These are phyloP conservation scores for Cenchrus purpureus DNA, from an alignment of 176 grass and related monocot species.

Conservation along the genomic window DNA sequence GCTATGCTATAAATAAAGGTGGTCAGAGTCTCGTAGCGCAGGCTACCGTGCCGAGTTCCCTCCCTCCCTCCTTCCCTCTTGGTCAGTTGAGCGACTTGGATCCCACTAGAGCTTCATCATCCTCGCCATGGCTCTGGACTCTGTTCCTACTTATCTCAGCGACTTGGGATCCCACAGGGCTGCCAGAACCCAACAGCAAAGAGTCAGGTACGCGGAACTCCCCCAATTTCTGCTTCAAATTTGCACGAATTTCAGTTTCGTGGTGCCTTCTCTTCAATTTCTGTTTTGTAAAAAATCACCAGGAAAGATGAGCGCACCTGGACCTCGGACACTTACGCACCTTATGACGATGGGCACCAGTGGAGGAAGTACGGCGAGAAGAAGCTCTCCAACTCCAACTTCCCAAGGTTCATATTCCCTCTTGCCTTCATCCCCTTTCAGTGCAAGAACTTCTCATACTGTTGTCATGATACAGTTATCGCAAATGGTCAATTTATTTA, in stretches of 20 bases:
- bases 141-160: constrained; percentile 33
- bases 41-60: constrained; percentile 1
- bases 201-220: constrained; percentile 30
- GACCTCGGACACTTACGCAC: constrained; percentile 57
- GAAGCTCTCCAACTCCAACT: constrained; percentile 69
- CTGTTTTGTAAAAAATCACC: neutral
- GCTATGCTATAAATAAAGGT: constrained; percentile 56
- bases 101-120: neutral
- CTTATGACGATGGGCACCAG: constrained; percentile 77
- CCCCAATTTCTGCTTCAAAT: neutral
- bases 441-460: neutral
- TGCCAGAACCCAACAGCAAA: constrained; percentile 44
- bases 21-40: constrained; percentile 15
- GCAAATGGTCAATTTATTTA: neutral
- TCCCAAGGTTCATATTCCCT: constrained; percentile 52
- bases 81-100: neutral
- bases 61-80: neutral
- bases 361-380: constrained; percentile 98
- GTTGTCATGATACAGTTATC: neutral
- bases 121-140: constrained; percentile 52
- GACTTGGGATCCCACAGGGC: constrained; percentile 35
- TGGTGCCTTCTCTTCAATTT: neutral
- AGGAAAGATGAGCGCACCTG: constrained; percentile 57
- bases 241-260: constrained; percentile 8
- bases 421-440: neutral